A percentile compares a stretch with the other conserved stretches of the same genome.
Evolutionary conservation across 2,329 filamentous ascomycete genomes (phyloP).

Genomic region (Fusarium zealandicum): DNA sequence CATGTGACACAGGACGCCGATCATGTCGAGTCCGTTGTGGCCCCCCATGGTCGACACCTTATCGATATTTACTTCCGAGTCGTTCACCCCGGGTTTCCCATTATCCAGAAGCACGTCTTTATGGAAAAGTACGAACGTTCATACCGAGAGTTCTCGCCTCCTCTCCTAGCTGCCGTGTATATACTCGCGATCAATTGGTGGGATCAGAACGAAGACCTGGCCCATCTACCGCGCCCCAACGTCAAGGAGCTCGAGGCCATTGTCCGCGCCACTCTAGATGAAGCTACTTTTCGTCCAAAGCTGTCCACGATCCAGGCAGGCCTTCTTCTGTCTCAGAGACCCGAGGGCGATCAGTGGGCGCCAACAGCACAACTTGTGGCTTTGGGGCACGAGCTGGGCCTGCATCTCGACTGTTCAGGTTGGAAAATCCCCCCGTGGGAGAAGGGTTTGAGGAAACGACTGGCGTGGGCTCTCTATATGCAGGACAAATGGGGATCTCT

Average conservation of each 20-base stretch:
- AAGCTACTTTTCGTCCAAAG: conserved; percentile 83
- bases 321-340: conserved; percentile 75
- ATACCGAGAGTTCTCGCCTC: conserved; percentile 76
- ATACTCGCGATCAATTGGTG: conserved; percentile 90
- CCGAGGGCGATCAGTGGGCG: conserved; percentile 81
- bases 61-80: conserved; percentile 83
- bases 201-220: conserved; percentile 74
- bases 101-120: conserved; percentile 82
- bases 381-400: conserved; percentile 83
- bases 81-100: conserved; percentile 82
- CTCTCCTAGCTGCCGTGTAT: conserved; percentile 81
- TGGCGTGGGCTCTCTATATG: conserved; percentile 93
- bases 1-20: conserved; percentile 73
- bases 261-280: conserved; percentile 73
- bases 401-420: conserved; percentile 84
- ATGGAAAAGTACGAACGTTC: conserved; percentile 78
- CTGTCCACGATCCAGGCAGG: conserved; percentile 82
- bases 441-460: conserved; percentile 79
- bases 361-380: conserved; percentile 88
- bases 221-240: conserved; percentile 71
- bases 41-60: conserved; percentile 77
- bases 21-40: conserved; percentile 77
- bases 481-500: conserved; percentile 92
- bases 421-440: conserved; percentile 94
- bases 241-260: conserved; percentile 76